Conservation (phyloP, 2,329 filamentous ascomycete species). For the Penicillium occitanis region DNA sequence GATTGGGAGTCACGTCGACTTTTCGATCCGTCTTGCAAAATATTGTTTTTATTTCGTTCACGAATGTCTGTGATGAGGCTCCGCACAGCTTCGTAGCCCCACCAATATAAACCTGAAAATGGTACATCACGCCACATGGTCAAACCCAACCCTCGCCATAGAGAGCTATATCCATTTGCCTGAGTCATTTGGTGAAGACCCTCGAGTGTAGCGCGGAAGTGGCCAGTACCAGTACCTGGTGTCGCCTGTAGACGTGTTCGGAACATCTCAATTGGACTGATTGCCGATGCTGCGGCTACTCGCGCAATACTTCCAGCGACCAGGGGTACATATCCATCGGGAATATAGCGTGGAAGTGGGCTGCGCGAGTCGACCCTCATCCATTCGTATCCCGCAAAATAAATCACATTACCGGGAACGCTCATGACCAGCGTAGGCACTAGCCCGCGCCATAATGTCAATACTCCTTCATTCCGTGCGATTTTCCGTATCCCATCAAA, state of each 20-base stretch:
- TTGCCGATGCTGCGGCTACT: conserved; percentile 74
- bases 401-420: conserved; percentile 93
- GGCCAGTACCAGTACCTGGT: conserved; percentile 56
- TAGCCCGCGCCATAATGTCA: conserved; percentile 86
- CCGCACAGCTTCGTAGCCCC: conserved; percentile 87
- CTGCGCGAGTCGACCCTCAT: conserved; percentile 71
- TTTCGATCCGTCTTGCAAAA: conserved; percentile 35
- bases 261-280: conserved; percentile 92
- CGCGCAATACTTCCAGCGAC: conserved; percentile 77
- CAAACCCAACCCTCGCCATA: conserved; percentile 87
- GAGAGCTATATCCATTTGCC: conserved; percentile 70
- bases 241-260: conserved; percentile 87
- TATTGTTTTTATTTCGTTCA: conserved; percentile 28
- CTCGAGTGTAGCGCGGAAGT: conserved; percentile 75
- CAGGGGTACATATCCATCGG: conserved; percentile 74
- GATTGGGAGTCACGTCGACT: conserved; percentile 33
- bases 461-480: conserved; percentile 82
- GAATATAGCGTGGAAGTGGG: conserved; percentile 64
- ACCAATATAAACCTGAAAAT: conserved; percentile 97
- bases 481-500: conserved; percentile 93
- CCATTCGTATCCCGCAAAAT: conserved; percentile 98
- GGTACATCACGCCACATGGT: conserved; percentile 97
- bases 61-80: conserved; percentile 69
- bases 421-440: conserved; percentile 95
- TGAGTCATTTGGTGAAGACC: conserved; percentile 78